phyloP scores from a whole-genome alignment of 2,329 filamentous ascomycete genomes.

The Pseudocercospora macadamiae region DNA sequence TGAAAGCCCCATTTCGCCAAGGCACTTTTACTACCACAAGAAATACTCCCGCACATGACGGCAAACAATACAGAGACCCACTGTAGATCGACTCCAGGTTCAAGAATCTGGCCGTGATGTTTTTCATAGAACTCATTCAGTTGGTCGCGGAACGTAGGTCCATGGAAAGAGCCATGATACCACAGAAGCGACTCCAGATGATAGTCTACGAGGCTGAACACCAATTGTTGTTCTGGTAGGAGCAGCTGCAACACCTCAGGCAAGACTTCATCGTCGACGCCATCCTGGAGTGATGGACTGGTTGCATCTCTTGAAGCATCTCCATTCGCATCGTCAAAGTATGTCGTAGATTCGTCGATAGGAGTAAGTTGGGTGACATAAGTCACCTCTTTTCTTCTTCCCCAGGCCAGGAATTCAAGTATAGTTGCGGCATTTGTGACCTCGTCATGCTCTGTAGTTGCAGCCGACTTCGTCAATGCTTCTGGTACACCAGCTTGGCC shows the following conservation, averaged over 20 bases:
- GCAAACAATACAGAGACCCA: constrained; percentile 17
- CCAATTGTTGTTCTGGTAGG: constrained; percentile 4
- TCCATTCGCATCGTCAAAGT: background rate
- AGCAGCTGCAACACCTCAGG: constrained; percentile 9
- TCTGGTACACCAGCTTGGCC: background rate
- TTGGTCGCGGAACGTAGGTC: constrained; percentile 8
- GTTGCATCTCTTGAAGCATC: background rate
- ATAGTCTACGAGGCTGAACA: constrained; percentile 11
- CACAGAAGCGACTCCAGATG: constrained; percentile 18
- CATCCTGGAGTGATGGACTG: background rate
- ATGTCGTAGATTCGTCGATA: background rate
- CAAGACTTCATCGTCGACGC: background rate
- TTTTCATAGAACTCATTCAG: constrained; percentile 4
- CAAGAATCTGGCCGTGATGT: background rate
- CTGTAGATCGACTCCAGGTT: constrained; percentile 7
- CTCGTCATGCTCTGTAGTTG: constrained; percentile 2
- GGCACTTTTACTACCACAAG: constrained; percentile 8
- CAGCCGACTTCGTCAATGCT: background rate
- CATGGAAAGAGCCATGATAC: constrained; percentile 18
- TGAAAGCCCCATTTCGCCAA: constrained; percentile 8
- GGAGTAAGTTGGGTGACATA: constrained; percentile 11
- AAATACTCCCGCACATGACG: constrained; percentile 11
- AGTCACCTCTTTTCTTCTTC: constrained; percentile 14
- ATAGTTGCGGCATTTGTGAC: constrained; percentile 16
- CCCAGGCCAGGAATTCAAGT: constrained; percentile 20